A percentile compares a stretch with the other conserved stretches of the same genome.
These are phyloP conservation scores for Sungouiozyma ichnusensis DNA, from an alignment of 805 yeast genomes.

Conservation along the genomic window DNA sequence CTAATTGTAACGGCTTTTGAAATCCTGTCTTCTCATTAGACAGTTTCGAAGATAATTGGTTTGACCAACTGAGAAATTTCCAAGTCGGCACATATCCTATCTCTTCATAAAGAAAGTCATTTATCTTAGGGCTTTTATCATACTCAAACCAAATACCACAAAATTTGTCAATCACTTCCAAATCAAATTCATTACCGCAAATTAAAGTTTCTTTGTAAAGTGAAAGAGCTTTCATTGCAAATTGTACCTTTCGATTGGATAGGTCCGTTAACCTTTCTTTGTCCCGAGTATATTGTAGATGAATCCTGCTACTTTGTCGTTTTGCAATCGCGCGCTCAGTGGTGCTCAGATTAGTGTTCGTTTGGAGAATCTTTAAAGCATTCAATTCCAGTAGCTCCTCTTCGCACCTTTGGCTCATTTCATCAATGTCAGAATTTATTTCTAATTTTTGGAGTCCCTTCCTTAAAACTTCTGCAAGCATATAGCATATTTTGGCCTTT, in stretches of 20 bases:
- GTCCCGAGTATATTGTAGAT: slow-evolving; percentile 41
- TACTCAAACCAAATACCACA: slow-evolving; percentile 77
- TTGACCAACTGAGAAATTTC: slow-evolving; percentile 69
- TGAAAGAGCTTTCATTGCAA: slow-evolving; percentile 44
- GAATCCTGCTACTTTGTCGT: slow-evolving; percentile 40
- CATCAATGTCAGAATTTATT: slow-evolving; percentile 35
- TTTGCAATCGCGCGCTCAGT: slow-evolving; percentile 44
- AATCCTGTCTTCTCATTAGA: slow-evolving; percentile 40
- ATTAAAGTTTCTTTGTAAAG: slow-evolving; percentile 50
- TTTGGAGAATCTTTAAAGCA: slow-evolving; percentile 37
- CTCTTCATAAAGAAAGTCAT: slow-evolving; percentile 30
- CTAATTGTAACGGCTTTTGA: slow-evolving; percentile 40
- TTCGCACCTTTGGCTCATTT: slow-evolving; percentile 31
- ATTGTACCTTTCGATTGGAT: slow-evolving; percentile 30
- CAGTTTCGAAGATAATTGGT: slow-evolving; percentile 69
- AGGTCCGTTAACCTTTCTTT: slow-evolving; percentile 34
- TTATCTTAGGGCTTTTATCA: slow-evolving; percentile 36
- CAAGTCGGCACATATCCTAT: slow-evolving; percentile 40
- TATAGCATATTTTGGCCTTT: slow-evolving; percentile 41
- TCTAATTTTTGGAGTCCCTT: slow-evolving; percentile 41
- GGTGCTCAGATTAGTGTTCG: slow-evolving; percentile 31
- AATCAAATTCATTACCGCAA: slow-evolving; percentile 34
- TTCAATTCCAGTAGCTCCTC: slow-evolving; percentile 38
- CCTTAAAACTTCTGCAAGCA: slow-evolving; percentile 67
- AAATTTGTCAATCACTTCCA: slow-evolving; percentile 59